These are phyloP conservation scores for Hericium rajendrae DNA, from an alignment of 768 basidiomycete species.

Conservation along the genomic window DNA sequence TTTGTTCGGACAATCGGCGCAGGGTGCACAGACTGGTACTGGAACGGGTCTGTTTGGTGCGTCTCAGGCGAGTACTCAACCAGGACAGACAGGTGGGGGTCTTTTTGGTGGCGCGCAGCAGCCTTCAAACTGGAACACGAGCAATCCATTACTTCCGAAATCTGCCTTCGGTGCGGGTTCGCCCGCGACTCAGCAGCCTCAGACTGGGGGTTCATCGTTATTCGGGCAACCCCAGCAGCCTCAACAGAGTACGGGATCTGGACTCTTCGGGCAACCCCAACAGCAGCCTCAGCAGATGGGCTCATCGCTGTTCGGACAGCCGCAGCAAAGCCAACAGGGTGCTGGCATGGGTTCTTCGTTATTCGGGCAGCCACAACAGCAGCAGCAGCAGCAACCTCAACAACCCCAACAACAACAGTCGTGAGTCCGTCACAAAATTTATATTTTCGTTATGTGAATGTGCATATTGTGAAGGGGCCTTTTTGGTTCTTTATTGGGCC, in stretches of 20 bases:
- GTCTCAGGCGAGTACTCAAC: not conserved
- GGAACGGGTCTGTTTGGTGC: not conserved
- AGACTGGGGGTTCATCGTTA: conserved; percentile 1
- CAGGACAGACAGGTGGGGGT: not conserved
- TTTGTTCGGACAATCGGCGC: not conserved
- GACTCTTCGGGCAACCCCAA: conserved; percentile 1
- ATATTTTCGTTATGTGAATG: not conserved
- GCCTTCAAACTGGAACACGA: conserved; percentile 1
- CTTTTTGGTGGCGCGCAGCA: not conserved
- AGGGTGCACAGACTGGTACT: not conserved
- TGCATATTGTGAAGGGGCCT: conserved; percentile 7
- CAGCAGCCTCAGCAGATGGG: conserved; percentile 12
- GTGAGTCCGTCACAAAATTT: too few species aligned
- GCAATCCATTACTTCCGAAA: conserved; percentile 10
- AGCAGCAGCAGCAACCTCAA: conserved; percentile 17
- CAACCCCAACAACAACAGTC: not conserved
- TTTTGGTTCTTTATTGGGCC: conserved; percentile 24
- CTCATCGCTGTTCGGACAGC: conserved; percentile 7
- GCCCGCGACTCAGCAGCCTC: not conserved
- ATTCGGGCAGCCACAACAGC: conserved; percentile 8
- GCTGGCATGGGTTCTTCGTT: not conserved
- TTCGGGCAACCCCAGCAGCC: conserved; percentile 4
- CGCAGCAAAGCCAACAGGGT: not conserved
- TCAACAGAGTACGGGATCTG: not conserved
- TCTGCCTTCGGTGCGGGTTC: conserved; percentile 4